Evolutionary conservation across 2,329 filamentous ascomycete species (phyloP).

Genomic region (Fusarium dlaminii): DNA sequence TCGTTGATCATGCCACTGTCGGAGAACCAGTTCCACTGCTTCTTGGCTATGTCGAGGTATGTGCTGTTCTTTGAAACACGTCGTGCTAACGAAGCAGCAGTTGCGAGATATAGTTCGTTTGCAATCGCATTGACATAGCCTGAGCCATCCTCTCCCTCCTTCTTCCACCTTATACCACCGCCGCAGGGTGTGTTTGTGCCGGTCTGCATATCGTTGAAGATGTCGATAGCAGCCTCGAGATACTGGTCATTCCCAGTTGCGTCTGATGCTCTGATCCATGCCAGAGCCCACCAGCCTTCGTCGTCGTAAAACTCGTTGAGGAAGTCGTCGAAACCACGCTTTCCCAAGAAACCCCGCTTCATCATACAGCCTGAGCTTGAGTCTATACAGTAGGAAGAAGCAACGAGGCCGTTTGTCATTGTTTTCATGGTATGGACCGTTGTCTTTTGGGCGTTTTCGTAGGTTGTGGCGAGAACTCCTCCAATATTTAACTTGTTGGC

Average conservation of each 20-base stretch:
- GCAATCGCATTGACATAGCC: constrained; percentile 63
- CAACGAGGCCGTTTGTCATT: constrained; percentile 50
- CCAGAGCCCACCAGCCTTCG: constrained; percentile 72
- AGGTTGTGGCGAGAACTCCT: constrained; percentile 57
- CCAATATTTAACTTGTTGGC: constrained; percentile 52
- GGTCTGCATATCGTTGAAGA: constrained; percentile 66
- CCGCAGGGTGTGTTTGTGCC: constrained; percentile 60
- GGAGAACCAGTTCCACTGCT: constrained; percentile 64
- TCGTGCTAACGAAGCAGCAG: constrained; percentile 63
- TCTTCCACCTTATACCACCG: constrained; percentile 66
- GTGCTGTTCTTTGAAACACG: constrained; percentile 52
- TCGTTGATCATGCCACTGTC: constrained; percentile 61
- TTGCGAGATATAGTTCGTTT: constrained; percentile 66
- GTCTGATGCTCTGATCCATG: constrained; percentile 66
- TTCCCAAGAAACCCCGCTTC: constrained; percentile 48
- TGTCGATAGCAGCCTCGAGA: constrained; percentile 60
- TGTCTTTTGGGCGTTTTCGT: constrained; percentile 54
- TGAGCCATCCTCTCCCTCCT: constrained; percentile 49
- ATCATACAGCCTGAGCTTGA: constrained; percentile 42
- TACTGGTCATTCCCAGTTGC: constrained; percentile 62
- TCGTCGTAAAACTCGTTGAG: constrained; percentile 67
- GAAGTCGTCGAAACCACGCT: constrained; percentile 52
- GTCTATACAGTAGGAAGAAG: constrained; percentile 51
- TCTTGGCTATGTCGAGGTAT: constrained; percentile 60
- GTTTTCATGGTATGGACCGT: constrained; percentile 51